Base-by-base conservation (phyloP, 192 early-diverging fungal genomes). In the Thoreauomyces humboldtii region DNA sequence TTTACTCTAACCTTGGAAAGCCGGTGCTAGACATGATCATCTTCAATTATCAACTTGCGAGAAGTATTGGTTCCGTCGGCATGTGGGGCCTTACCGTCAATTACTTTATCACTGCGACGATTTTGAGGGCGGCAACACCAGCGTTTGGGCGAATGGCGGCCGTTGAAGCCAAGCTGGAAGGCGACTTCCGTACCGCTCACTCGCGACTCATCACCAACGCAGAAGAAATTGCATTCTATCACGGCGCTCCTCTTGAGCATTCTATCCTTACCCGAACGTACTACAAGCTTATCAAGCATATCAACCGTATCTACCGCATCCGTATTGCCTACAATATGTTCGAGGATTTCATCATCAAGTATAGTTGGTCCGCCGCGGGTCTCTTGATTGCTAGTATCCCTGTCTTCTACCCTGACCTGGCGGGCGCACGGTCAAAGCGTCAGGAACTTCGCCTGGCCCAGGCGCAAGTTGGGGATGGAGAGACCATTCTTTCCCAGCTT, bases 101-200 rank as follows among this genome's bases (percentile, higher is more conserved):
- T 45, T 83, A 95, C 46, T 85, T 92, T 52, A 42, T 86, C 41
- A 91, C 93, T 7, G 87, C 90, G 15, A 69, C 79, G 17, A 81
- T 93, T 44, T 73, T 99, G 59, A 81, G 95, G 11, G 79, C 83
- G n/a, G 77, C 92, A 51, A 93, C 95, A 6, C 97, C 97, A 35
- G 92, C 97, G 1, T 99, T 98, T 72, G 95, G 95, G 36, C 93
- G 91, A 69, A 83, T 96, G 79, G 92, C 88, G 1, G 95, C 93
- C 7, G 84, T 89, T 59, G 92, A 98, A 71, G 92, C 94, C 66
- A 86, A 83, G 22, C 76, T 99, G 27, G 71, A 89, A 73, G 97
- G 95, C 56, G 94, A 96, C 59, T 94, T 97, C 84, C 89, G 95
- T 21, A 92, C 87, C 72, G 86, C 92, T n/a, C 95, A 99, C 74